These are phyloP conservation scores for Patellifolia procumbens DNA, from an alignment of 179 eudicot species.

Conservation along the genomic window DNA sequence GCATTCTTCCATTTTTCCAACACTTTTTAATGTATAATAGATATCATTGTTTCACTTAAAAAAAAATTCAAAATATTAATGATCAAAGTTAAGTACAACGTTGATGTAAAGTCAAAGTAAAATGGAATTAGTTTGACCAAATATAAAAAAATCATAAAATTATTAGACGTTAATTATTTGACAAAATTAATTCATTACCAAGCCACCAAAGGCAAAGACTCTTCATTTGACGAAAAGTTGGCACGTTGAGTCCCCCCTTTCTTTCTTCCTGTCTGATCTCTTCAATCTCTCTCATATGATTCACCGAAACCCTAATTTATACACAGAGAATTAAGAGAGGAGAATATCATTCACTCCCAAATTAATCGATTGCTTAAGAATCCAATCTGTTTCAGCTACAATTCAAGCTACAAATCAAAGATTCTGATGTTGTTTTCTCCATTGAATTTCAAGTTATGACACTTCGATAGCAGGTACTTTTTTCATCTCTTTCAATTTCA, in stretches of 20 bases:
- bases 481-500: not conserved
- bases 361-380: not conserved
- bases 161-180: no score
- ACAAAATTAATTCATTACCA: no score
- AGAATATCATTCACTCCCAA: not conserved
- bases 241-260: not conserved
- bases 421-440: slow-evolving; percentile 6
- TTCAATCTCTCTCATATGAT: slow-evolving; percentile 21
- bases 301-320: slow-evolving; percentile 29
- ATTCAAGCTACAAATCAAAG: not conserved
- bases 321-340: not conserved
- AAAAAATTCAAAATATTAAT: no score
- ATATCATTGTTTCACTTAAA: no score
- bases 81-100: no score
- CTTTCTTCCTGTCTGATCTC: not conserved
- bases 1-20: no score
- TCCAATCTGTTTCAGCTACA: not conserved
- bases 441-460: slow-evolving; percentile 26
- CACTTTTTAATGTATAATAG: no score
- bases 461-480: slow-evolving; percentile 13
- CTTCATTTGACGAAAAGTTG: slow-evolving; percentile 12
- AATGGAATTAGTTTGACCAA: no score
- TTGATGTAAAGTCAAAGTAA: no score
- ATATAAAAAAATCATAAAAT: no score
- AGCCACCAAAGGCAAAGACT: no score